Evolutionary conservation across 257 asterid species (phyloP).

Genomic region (Forsythia viridissima): DNA sequence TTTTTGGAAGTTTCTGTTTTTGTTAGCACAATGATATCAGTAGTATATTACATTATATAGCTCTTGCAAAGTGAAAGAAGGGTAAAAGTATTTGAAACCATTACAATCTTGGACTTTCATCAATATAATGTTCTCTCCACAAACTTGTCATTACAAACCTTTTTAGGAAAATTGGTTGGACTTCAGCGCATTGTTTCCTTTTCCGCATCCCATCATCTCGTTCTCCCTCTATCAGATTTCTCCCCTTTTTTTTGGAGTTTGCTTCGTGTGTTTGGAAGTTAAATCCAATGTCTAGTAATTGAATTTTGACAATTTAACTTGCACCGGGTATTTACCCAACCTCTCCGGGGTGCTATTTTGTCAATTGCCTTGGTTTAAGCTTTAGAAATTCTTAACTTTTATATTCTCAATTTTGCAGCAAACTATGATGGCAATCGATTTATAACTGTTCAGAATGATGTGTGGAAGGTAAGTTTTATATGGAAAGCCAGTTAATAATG

Average conservation of each 20-base stretch:
- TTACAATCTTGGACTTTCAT: neutral
- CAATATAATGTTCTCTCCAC: neutral
- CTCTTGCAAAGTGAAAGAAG: neutral
- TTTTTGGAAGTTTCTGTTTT: neutral
- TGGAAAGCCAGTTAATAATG: slow-evolving; percentile 18
- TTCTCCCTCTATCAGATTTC: neutral
- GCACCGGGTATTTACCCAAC: neutral
- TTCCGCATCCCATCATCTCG: neutral
- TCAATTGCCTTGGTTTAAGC: neutral
- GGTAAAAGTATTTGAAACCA: neutral
- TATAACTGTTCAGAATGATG: slow-evolving; percentile 76
- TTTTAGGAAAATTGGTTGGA: neutral
- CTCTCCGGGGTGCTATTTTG: neutral
- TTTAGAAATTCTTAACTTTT: slow-evolving; percentile 19
- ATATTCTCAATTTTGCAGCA: slow-evolving; percentile 55
- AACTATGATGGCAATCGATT: slow-evolving; percentile 81
- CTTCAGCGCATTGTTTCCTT: neutral
- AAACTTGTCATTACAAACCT: neutral
- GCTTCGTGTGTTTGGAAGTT: neutral
- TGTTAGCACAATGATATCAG: neutral
- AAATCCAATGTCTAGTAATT: neutral
- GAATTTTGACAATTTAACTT: neutral
- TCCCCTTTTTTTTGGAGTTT: neutral
- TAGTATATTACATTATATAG: neutral
- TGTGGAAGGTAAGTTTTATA: slow-evolving; percentile 72